Percentiles rank a stretch among this genome's conserved stretches.
Conservation (phyloP, 1,284 basidiomycete genomes). For the Leucoagaricus sp. region DNA sequence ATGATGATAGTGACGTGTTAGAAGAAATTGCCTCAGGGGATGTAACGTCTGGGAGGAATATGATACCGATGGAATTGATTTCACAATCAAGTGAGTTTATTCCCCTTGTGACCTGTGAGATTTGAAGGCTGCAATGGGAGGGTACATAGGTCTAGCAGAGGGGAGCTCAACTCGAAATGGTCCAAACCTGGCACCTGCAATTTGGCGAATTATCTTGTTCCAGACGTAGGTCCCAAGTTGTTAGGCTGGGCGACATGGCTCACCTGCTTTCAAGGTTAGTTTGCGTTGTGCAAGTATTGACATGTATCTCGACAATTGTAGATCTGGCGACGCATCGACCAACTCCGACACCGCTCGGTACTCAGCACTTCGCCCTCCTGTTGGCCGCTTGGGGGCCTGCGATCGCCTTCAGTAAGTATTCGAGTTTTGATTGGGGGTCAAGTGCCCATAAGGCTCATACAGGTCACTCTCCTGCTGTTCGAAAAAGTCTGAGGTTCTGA, state of each 20-base stretch:
- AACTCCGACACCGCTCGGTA: slow-evolving; percentile 46
- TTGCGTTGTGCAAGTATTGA: slow-evolving; percentile 41
- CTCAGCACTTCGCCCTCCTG: slow-evolving; percentile 56
- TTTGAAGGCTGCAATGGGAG: neutral
- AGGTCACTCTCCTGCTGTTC: slow-evolving; percentile 29
- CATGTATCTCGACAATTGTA: slow-evolving; percentile 49
- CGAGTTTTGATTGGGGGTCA: neutral
- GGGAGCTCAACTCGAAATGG: slow-evolving; percentile 24
- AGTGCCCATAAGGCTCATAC: neutral
- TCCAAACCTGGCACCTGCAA: slow-evolving; percentile 31
- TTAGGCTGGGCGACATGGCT: neutral
- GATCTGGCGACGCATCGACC: slow-evolving; percentile 40
- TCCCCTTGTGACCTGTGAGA: neutral
- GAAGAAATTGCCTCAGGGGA: slow-evolving; percentile 6
- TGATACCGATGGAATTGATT: slow-evolving; percentile 7
- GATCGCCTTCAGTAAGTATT: slow-evolving; percentile 42
- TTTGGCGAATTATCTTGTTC: slow-evolving; percentile 37
- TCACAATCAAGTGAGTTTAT: slow-evolving; percentile 1
- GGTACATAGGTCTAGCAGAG: slow-evolving; percentile 12
- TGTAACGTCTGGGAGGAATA: neutral
- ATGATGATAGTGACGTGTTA: slow-evolving; percentile 8
- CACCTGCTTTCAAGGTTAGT: slow-evolving; percentile 34
- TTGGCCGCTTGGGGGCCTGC: slow-evolving; percentile 54
- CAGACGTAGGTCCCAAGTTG: slow-evolving; percentile 33
- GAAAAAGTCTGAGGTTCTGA: slow-evolving; percentile 27